Conservation (phyloP, 306 rosid genomes). For the Chamaecrista fasciculata region DNA sequence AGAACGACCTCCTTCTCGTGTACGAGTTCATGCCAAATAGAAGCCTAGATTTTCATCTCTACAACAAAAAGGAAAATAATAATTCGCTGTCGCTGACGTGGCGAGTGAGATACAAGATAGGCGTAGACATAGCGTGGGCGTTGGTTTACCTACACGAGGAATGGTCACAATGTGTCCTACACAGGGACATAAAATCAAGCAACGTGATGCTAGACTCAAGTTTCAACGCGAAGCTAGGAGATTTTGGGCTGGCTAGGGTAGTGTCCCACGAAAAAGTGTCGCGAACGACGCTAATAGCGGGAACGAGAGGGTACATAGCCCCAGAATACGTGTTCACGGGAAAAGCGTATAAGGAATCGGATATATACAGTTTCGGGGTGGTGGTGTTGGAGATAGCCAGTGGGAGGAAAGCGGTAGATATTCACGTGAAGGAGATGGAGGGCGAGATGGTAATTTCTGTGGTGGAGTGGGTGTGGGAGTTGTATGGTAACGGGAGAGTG, state of each 20-base stretch:
- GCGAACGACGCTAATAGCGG: conserved; percentile 33
- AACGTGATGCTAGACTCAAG: conserved; percentile 47
- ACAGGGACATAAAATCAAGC: conserved; percentile 51
- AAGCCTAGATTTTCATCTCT: conserved; percentile 44
- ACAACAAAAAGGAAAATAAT: background rate
- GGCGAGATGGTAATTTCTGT: background rate
- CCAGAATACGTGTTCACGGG: conserved; percentile 39
- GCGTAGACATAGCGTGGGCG: conserved; percentile 38
- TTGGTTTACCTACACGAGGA: conserved; percentile 44
- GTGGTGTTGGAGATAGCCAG: conserved; percentile 40
- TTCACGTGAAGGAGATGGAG: conserved; percentile 22
- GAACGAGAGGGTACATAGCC: conserved; percentile 46
- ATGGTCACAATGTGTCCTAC: conserved; percentile 48
- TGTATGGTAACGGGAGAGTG: conserved; percentile 30
- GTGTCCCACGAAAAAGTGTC: conserved; percentile 40
- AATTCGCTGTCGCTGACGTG: conserved; percentile 25
- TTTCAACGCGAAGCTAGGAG: conserved; percentile 45
- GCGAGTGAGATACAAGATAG: conserved; percentile 35
- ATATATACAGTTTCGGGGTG: conserved; percentile 41
- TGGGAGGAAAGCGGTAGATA: conserved; percentile 30
- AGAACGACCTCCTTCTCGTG: conserved; percentile 36
- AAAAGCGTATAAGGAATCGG: conserved; percentile 38
- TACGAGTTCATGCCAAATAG: conserved; percentile 47
- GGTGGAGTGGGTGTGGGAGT: conserved; percentile 50
- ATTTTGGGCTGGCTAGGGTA: conserved; percentile 47